phyloP scores from a whole-genome alignment of 2,329 filamentous ascomycete species.

The Fusarium nisikadoi region DNA sequence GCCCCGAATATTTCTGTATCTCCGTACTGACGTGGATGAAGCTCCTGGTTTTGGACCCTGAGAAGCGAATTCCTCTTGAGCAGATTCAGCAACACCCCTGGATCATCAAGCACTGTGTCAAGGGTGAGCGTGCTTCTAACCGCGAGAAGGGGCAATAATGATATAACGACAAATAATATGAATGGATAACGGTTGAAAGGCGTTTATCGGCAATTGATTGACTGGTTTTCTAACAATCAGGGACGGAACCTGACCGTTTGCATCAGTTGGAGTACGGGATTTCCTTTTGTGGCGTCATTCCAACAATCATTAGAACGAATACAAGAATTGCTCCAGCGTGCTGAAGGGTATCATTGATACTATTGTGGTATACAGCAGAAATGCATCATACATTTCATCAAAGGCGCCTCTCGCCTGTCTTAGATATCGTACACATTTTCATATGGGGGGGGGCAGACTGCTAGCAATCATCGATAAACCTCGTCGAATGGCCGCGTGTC shows the following conservation, averaged over 20 bases:
- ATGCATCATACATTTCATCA: conserved; percentile 18
- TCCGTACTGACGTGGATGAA: conserved; percentile 52
- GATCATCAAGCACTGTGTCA: conserved; percentile 94
- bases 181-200: conserved; percentile 29
- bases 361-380: conserved; percentile 36
- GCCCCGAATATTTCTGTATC: background rate
- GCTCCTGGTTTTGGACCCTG: conserved; percentile 91
- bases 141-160: conserved; percentile 56
- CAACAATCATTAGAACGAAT: conserved; percentile 22
- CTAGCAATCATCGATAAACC: conserved; percentile 76
- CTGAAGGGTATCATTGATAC: conserved; percentile 42
- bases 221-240: conserved; percentile 15
- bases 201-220: conserved; percentile 36
- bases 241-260: conserved; percentile 37
- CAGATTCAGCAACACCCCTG: conserved; percentile 91
- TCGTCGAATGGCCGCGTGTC: conserved; percentile 98
- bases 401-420: conserved; percentile 15
- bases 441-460: background rate
- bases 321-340: conserved; percentile 20
- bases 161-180: conserved; percentile 33
- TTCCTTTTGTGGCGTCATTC: conserved; percentile 37
- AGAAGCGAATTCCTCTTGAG: conserved; percentile 90
- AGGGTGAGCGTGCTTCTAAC: conserved; percentile 64
- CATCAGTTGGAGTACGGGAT: conserved; percentile 47
- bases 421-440: conserved; percentile 40